These are phyloP conservation scores for Nannizzia gypsea DNA, from an alignment of 2,329 filamentous ascomycete species.

Conservation along the genomic window DNA sequence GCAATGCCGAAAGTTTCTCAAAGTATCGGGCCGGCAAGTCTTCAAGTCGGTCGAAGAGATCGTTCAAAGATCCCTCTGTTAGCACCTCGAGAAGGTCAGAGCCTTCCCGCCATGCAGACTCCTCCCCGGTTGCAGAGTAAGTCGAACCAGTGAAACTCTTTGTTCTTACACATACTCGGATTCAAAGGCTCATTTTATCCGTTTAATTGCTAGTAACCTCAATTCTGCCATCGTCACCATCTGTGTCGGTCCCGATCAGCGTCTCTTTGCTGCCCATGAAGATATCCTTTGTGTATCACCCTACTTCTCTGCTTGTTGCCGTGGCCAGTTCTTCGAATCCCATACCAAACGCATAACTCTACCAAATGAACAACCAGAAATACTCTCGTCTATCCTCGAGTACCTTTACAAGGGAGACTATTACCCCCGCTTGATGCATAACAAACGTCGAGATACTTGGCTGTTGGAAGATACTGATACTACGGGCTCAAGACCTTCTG, in stretches of 20 bases:
- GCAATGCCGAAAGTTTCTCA: slow-evolving; percentile 20
- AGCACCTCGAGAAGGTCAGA: slow-evolving; percentile 20
- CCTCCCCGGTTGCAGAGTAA: not conserved
- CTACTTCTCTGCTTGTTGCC: slow-evolving; percentile 59
- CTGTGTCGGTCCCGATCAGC: slow-evolving; percentile 65
- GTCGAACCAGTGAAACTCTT: slow-evolving; percentile 13
- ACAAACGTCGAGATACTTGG: slow-evolving; percentile 70
- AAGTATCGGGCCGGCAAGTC: slow-evolving; percentile 22
- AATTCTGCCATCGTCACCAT: slow-evolving; percentile 66
- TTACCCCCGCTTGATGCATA: slow-evolving; percentile 69
- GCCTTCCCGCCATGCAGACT: slow-evolving; percentile 11
- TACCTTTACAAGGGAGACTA: slow-evolving; percentile 93
- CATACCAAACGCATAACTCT: slow-evolving; percentile 61
- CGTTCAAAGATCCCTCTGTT: slow-evolving; percentile 18
- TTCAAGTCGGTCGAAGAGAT: slow-evolving; percentile 18
- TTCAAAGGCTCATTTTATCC: not conserved
- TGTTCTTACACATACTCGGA: not conserved
- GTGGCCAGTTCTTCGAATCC: slow-evolving; percentile 50
- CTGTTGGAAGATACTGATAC: slow-evolving; percentile 56
- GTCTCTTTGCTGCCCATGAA: slow-evolving; percentile 85
- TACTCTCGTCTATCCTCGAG: slow-evolving; percentile 82
- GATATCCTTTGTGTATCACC: slow-evolving; percentile 67
- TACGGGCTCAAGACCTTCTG: slow-evolving; percentile 23
- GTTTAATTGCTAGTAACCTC: slow-evolving; percentile 35
- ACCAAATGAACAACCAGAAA: slow-evolving; percentile 75